phyloP scores from a whole-genome alignment of 371 early-diverging fungal genomes.

The Funneliformis caledonium region DNA sequence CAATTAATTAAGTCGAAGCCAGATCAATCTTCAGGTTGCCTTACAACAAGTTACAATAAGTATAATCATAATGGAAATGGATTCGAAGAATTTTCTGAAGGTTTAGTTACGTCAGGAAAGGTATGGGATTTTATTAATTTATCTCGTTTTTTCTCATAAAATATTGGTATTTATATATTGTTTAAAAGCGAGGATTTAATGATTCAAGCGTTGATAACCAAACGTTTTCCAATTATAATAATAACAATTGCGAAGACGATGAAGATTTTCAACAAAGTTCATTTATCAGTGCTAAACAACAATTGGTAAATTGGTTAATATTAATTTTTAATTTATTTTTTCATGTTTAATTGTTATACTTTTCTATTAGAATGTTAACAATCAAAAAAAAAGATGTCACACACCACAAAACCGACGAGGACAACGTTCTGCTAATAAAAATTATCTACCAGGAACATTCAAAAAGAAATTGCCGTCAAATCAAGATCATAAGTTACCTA shows the following conservation, averaged over 20 bases:
- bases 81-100: not conserved
- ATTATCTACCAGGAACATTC: not conserved
- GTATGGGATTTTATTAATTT: not conserved
- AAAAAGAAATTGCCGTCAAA: not conserved
- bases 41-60: not conserved
- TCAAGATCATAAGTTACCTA: not conserved
- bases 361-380: not conserved
- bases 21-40: not conserved
- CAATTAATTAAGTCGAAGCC: not conserved
- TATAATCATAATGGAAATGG: not conserved
- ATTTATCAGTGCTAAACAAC: slow-evolving; percentile 23
- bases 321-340: not conserved
- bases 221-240: not conserved
- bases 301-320: not conserved
- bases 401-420: not conserved
- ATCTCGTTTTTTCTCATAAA: not conserved
- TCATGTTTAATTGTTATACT: not conserved
- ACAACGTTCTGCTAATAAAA: not conserved
- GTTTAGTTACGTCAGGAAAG: not conserved
- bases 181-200: no score
- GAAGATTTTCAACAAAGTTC: not conserved
- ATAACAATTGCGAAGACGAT: slow-evolving; percentile 2
- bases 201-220: no score
- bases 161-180: not conserved
- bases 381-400: not conserved